These are phyloP conservation scores for Cylindrotheca closterium DNA, from an alignment of 108 stramenopile genomes.

Conservation along the genomic window DNA sequence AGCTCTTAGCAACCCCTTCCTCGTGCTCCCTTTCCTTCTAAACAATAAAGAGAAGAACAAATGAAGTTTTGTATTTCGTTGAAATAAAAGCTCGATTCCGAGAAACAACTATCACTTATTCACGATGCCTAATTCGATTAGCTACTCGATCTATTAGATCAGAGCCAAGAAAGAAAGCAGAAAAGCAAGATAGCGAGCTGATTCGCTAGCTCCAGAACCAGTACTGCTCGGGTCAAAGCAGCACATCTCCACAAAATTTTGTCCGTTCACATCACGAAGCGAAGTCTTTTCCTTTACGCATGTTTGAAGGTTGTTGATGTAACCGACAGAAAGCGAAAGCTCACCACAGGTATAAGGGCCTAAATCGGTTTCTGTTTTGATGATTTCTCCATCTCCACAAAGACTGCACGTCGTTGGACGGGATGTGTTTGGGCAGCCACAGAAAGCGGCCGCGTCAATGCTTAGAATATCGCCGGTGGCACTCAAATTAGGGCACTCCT, in stretches of 20 bases:
- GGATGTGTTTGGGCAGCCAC: constrained; percentile 17
- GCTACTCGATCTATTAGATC: too few species aligned
- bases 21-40: too few species aligned
- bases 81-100: too few species aligned
- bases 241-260: neutral
- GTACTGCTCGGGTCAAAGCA: constrained; percentile 1
- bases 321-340: constrained; percentile 14
- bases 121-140: too few species aligned
- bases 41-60: too few species aligned
- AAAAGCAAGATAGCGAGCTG: too few species aligned
- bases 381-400: constrained; percentile 8
- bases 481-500: constrained; percentile 12
- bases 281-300: neutral
- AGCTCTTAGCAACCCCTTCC: too few species aligned
- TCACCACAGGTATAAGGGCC: constrained; percentile 19
- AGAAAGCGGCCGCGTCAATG: constrained; percentile 22
- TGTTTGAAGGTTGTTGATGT: neutral
- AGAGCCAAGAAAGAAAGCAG: too few species aligned
- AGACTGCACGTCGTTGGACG: constrained; percentile 12
- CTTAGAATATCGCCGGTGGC: constrained; percentile 16
- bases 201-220: too few species aligned
- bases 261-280: neutral
- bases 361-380: constrained; percentile 2
- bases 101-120: too few species aligned
- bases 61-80: too few species aligned